Percentiles rank a stretch among this genome's conserved stretches.
phyloP scores from a whole-genome alignment of 2,329 filamentous ascomycete species.

The Cercospora berteroae region DNA sequence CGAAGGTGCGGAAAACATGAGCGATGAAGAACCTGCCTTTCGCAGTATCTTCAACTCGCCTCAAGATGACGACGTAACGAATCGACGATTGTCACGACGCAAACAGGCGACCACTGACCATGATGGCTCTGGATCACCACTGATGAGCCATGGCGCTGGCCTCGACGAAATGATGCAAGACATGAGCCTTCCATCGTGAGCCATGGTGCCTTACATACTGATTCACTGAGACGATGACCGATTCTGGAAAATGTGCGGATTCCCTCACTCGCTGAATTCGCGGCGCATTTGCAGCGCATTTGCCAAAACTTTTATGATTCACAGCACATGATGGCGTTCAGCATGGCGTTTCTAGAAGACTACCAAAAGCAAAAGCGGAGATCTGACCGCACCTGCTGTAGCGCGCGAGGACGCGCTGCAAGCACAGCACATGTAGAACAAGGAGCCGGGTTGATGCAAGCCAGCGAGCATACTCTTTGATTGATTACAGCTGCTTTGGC shows the following conservation, averaged over 20 bases:
- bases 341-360: conserved; percentile 18
- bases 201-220: background rate
- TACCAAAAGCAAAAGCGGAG: conserved; percentile 19
- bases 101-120: conserved; percentile 31
- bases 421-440: conserved; percentile 26
- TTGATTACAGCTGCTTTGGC: conserved; percentile 7
- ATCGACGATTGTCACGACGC: conserved; percentile 26
- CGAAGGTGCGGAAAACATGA: background rate
- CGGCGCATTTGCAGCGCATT: background rate
- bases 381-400: conserved; percentile 13
- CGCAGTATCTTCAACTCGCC: conserved; percentile 37
- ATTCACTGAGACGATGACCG: background rate
- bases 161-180: conserved; percentile 23
- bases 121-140: conserved; percentile 25
- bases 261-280: background rate
- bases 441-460: conserved; percentile 13
- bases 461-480: conserved; percentile 7
- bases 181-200: conserved; percentile 20
- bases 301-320: conserved; percentile 5
- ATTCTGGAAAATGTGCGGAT: background rate
- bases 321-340: conserved; percentile 21
- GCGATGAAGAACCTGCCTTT: conserved; percentile 37
- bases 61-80: conserved; percentile 23
- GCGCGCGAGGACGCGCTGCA: conserved; percentile 16
- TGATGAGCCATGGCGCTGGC: conserved; percentile 15